Base-by-base conservation (phyloP, 164 flowering plant species). In the Vitis labrusca region DNA sequence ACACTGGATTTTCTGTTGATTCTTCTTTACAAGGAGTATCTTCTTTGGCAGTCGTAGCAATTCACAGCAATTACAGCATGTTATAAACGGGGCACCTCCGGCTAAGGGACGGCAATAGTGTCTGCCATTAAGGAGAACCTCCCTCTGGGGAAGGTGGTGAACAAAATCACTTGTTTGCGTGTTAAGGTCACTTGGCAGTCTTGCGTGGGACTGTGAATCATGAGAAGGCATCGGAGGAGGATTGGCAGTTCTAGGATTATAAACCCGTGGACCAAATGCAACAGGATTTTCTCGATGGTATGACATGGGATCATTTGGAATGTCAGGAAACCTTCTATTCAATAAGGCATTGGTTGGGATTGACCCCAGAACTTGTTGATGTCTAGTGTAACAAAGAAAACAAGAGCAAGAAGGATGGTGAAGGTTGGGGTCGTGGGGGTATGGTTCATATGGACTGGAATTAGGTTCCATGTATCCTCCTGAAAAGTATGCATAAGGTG, bases 71-170 rank as follows among this genome's bases (percentile, higher is more conserved):
- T 77, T 85, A 61, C 51, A 19, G 74, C 98, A 94, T 10, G 85
- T 73, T 15, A 92, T 44, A 72, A 91, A 92, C 37, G 98, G 98
- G 10, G 98, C 85, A 57, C 91, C 98, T 66, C 92, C 90, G 16
- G 83, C 83, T 27, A 89, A 47, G 1, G 99, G 97, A 52, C 27
- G 82, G 70, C 81, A 85, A 50, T 44, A 70, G 3, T 75, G 81
- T 57, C 56, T 68, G 59, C 76, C 68, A 71, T 77, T 71, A 27
- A 80, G 75, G 52, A 63, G 14, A 8, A 69, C 70, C 51, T 70
- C 73, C 71, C 81, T 83, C 55, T 71, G 81, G 60, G 75, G 82
- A 65, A 64, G 83, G 55, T 57, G 61, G 27, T 61, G 78, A 72
- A 65, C 72, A 72, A 75, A 78, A 73, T 79, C 80, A 70, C 73